phyloP scores from a whole-genome alignment of 495 filamentous ascomycete genomes.

The Collariella sp. region DNA sequence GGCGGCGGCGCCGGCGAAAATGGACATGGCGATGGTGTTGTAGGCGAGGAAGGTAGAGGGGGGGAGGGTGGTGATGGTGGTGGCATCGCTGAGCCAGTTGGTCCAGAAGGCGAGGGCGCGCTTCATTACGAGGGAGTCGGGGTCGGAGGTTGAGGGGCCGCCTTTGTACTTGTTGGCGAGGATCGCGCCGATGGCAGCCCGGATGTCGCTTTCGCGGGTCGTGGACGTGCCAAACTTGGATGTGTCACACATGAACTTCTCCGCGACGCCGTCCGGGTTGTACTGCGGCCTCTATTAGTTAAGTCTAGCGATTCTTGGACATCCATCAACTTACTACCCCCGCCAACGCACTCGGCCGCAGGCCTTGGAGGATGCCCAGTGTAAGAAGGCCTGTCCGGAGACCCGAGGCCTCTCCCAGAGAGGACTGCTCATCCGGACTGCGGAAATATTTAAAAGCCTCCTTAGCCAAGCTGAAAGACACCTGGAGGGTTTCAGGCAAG shows the following conservation, averaged over 20 bases:
- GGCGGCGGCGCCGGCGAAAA: conserved; percentile 23
- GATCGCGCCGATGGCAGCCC: conserved; percentile 24
- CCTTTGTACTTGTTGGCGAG: conserved; percentile 32
- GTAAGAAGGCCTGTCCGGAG: conserved; percentile 21
- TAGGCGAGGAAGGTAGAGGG: conserved; percentile 13
- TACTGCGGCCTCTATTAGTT: conserved; percentile 21
- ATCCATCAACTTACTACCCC: conserved; percentile 28
- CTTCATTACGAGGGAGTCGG: conserved; percentile 19
- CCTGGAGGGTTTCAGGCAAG: conserved; percentile 21
- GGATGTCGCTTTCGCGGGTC: conserved; percentile 14
- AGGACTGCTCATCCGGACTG: background rate
- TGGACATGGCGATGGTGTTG: conserved; percentile 21
- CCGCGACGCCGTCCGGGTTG: conserved; percentile 17
- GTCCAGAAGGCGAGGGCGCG: conserved; percentile 18
- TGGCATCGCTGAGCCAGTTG: conserved; percentile 13
- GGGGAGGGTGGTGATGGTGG: conserved; percentile 5
- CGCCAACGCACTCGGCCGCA: conserved; percentile 32
- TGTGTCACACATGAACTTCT: conserved; percentile 20
- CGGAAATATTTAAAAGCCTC: conserved; percentile 32
- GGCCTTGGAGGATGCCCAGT: conserved; percentile 37
- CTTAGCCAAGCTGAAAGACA: conserved; percentile 18
- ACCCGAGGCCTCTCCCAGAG: background rate
- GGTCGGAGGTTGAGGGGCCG: conserved; percentile 21
- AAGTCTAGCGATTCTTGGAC: background rate
- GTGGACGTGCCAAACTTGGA: conserved; percentile 6